Evolutionary conservation across 164 flowering plant species (phyloP), one percentile per base, ranked within the genome.

Genomic region (Chloranthus sessilifolius): DNA sequence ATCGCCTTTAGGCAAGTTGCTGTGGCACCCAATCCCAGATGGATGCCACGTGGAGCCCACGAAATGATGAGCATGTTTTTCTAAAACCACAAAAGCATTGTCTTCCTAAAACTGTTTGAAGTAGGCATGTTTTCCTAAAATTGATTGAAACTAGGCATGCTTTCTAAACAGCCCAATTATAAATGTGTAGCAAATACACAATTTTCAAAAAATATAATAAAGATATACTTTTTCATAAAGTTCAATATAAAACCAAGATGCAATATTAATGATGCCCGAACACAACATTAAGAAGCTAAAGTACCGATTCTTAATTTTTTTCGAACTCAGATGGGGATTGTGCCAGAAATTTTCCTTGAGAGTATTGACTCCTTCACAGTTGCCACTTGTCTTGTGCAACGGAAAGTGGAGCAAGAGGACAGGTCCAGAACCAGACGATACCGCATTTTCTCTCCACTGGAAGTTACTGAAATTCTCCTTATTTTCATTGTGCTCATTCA

Each of bases 331-430:
- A 29, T 48, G 20, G 21, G 42, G 40, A 34, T 12, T 8, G 42
- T 33, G 33, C 19, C 44, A 42, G 29, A 27, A 30, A 50, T 39
- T 26, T 50, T 53, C 20, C 10, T 22, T 49, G 4, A 45, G 40
- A 48, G 47, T 31, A 42, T 30, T 31, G 31, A 21, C 14, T 33
- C 52, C 54, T 17, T 29, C 45, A 53, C 56, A 62, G 35, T 41
- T 28, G 33, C 34, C 53, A 24, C 58, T 43, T 16, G 58, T 55
- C 4, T 33, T 52, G 55, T 80, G 67, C 62, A 80, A 63, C 1
- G 91, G 91, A 39, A 83, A 69, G 49, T 83, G 91, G 50, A 80
- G 87, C 14, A 83, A 61, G 20, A 83, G 78, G 17, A 83, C 87
- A 50, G 91, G 83, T 47, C 87, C 87, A 55, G 87, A 71, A 52